These are phyloP conservation scores for Gamsiella multidivaricata DNA, from an alignment of 192 early-diverging fungal species.

Conservation along the genomic window DNA sequence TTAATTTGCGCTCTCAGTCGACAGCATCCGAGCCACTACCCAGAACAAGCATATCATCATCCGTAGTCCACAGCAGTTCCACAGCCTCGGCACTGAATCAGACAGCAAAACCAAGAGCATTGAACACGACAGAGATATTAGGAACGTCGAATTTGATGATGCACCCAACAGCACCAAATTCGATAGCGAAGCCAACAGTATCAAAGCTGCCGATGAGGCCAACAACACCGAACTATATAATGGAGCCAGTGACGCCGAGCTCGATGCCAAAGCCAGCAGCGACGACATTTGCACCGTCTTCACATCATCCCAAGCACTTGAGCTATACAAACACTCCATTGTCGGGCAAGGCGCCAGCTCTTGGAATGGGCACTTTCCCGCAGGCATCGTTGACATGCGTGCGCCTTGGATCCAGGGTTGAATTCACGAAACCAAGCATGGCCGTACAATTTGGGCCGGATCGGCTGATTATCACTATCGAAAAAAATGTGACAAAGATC, in stretches of 20 bases:
- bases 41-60: not conserved
- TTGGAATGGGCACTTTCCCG: conserved; percentile 38
- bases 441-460: conserved; percentile 33
- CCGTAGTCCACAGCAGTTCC: too few species aligned
- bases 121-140: too few species aligned
- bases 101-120: too few species aligned
- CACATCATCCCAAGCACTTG: not conserved
- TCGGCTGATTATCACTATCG: conserved; percentile 25
- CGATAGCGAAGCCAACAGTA: too few species aligned
- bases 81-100: too few species aligned
- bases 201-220: too few species aligned
- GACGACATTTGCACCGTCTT: not conserved
- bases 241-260: too few species aligned
- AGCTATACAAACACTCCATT: not conserved
- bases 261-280: too few species aligned
- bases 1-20: not conserved
- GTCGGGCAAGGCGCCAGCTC: conserved; percentile 6
- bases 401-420: not conserved
- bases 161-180: too few species aligned
- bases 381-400: conserved; percentile 4
- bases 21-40: not conserved
- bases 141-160: too few species aligned
- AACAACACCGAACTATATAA: too few species aligned
- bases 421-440: conserved; percentile 15
- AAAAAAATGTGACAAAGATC: conserved; percentile 18